A percentile compares a stretch with the other conserved stretches of the same genome.
Evolutionary conservation across 495 filamentous ascomycete genomes (phyloP).

Genomic region (Penicillium canescens): DNA sequence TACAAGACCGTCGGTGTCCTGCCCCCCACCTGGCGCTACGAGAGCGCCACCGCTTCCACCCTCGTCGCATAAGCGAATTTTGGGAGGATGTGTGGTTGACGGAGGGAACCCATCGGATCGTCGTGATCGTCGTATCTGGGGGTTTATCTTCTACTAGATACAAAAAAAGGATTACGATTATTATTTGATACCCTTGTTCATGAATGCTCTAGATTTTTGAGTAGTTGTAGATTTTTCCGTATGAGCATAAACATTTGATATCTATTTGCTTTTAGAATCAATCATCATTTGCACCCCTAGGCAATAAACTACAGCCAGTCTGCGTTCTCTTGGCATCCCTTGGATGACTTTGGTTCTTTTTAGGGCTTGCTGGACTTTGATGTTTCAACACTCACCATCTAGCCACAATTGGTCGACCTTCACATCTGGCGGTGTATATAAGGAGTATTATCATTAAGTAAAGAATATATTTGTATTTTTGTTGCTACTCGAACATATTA

Average conservation of each 20-base stretch:
- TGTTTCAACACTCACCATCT: too few relatives aligned
- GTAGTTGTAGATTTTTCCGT: background rate
- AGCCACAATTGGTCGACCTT: too few relatives aligned
- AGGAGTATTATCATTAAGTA: too few relatives aligned
- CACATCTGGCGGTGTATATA: too few relatives aligned
- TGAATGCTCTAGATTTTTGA: conserved; percentile 3
- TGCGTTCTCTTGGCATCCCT: too few relatives aligned
- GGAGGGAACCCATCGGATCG: conserved; percentile 12
- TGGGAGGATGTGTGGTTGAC: conserved; percentile 24
- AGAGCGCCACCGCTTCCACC: conserved; percentile 62
- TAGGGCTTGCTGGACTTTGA: too few relatives aligned
- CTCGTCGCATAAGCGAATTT: conserved; percentile 49
- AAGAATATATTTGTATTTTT: too few relatives aligned
- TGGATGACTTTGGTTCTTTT: too few relatives aligned
- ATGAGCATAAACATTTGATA: background rate
- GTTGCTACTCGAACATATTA: too few relatives aligned
- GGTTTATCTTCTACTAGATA: conserved; percentile 24
- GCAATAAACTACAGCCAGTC: too few relatives aligned
- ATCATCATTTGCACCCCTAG: too few relatives aligned
- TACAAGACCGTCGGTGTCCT: conserved; percentile 99
- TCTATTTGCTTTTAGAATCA: background rate
- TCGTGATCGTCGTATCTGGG: conserved; percentile 13
- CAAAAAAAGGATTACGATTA: conserved; percentile 37
- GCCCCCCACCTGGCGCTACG: conserved; percentile 98
- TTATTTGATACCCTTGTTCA: conserved; percentile 24